Conservation (phyloP, 2,329 filamentous ascomycete species). For the Coniochaeta prunicola region DNA sequence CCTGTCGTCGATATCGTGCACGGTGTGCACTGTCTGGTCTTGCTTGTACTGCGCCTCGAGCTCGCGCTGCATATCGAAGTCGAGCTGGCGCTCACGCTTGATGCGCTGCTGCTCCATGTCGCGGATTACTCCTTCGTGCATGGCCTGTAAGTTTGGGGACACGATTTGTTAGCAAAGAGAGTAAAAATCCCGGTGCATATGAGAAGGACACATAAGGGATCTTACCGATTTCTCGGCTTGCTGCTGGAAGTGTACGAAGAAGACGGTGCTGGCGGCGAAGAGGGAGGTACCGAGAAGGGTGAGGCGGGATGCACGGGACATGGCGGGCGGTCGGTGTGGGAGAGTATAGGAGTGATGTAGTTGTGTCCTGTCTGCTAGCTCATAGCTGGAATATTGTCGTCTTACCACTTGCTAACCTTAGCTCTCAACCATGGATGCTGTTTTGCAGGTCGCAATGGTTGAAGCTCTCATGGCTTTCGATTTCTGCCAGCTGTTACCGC, state of each 20-base stretch:
- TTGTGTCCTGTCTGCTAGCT: neutral
- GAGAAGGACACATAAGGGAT: conserved; percentile 8
- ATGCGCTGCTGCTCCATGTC: conserved; percentile 91
- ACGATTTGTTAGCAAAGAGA: neutral
- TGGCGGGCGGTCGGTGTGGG: conserved; percentile 32
- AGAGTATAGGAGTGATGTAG: neutral
- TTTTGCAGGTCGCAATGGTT: neutral
- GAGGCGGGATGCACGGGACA: conserved; percentile 87
- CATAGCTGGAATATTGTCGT: neutral
- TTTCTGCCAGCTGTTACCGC: neutral
- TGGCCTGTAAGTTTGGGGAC: conserved; percentile 54
- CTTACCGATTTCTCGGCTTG: conserved; percentile 66
- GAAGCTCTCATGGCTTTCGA: neutral
- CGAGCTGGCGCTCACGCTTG: conserved; percentile 83
- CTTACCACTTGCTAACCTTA: no score
- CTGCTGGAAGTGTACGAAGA: conserved; percentile 86
- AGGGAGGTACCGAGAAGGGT: conserved; percentile 74
- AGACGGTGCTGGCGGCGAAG: conserved; percentile 68
- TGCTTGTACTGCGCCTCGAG: conserved; percentile 88
- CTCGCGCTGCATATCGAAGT: conserved; percentile 85
- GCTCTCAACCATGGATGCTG: no score
- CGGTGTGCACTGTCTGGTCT: conserved; percentile 64
- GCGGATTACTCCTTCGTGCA: conserved; percentile 90
- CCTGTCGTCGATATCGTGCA: conserved; percentile 10
- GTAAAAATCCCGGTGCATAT: neutral